A percentile compares a stretch with the other conserved stretches of the same genome.
Evolutionary conservation across 139 green algal species (phyloP).

Genomic region (Protoeuglena noctilucae): DNA sequence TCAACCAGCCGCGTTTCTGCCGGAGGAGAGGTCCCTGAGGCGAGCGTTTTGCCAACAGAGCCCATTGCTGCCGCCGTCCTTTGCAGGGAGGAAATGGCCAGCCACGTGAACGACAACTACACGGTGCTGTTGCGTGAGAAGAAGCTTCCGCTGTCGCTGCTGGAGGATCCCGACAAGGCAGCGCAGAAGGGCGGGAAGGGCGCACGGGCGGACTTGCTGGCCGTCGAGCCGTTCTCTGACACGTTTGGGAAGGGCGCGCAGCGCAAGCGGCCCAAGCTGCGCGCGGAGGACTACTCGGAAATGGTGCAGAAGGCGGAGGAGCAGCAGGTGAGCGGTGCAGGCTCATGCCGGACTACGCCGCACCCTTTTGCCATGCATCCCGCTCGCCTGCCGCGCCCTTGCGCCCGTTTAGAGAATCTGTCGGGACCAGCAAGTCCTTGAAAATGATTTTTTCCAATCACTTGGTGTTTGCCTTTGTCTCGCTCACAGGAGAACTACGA

Average conservation of each 20-base stretch:
- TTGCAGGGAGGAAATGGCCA: slow-evolving; percentile 84
- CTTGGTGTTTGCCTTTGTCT: no score
- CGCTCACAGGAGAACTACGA: no score
- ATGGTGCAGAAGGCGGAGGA: slow-evolving; percentile 15
- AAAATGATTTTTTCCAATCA: no score
- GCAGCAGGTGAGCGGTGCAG: background rate
- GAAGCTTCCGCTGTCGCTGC: slow-evolving; percentile 82
- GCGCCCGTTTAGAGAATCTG: no score
- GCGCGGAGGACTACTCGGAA: slow-evolving; percentile 33
- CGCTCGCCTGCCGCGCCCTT: no score
- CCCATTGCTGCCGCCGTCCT: no score
- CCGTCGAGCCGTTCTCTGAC: slow-evolving; percentile 61
- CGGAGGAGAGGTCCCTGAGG: no score
- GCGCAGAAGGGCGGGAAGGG: slow-evolving; percentile 12
- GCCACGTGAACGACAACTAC: slow-evolving; percentile 78
- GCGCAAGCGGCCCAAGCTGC: slow-evolving; percentile 74
- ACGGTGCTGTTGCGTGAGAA: slow-evolving; percentile 84
- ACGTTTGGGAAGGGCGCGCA: slow-evolving; percentile 64
- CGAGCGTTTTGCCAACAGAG: no score
- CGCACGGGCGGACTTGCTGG: slow-evolving; percentile 47
- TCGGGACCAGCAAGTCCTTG: no score
- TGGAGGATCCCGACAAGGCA: slow-evolving; percentile 65
- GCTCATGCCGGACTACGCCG: no score
- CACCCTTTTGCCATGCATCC: no score
- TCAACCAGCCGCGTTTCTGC: no score